These are phyloP conservation scores for Kwoniella sp. DNA, from an alignment of 768 basidiomycete genomes.

Conservation along the genomic window DNA sequence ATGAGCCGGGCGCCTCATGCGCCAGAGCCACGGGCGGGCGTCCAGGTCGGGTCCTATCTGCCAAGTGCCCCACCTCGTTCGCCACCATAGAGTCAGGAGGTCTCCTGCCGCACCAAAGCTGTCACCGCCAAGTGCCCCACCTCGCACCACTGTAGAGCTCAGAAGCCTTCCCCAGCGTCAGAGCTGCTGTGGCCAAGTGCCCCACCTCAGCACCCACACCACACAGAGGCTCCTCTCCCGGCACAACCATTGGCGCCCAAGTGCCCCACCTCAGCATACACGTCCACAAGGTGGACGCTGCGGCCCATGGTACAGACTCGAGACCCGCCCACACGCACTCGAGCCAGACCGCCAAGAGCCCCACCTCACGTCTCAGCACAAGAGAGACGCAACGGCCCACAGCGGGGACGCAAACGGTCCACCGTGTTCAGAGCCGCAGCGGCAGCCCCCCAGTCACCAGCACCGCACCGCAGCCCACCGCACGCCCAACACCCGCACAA, in stretches of 20 bases:
- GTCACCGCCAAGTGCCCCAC: not conserved
- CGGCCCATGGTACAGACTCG: not conserved
- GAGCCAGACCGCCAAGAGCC: slow-evolving; percentile 51
- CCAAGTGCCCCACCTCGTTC: not conserved
- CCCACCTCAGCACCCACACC: too few species aligned
- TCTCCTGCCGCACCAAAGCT: too few species aligned
- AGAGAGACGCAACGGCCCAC: not conserved
- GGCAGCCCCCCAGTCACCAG: not conserved
- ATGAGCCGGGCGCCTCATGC: slow-evolving; percentile 8
- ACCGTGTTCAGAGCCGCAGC: too few species aligned
- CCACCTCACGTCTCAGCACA: not conserved
- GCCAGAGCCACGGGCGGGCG: not conserved
- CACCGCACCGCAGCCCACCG: not conserved
- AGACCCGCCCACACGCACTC: not conserved
- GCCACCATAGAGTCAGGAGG: too few species aligned
- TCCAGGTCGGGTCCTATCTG: not conserved
- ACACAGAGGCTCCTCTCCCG: not conserved
- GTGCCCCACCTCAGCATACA: not conserved
- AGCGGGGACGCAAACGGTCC: slow-evolving; percentile 35
- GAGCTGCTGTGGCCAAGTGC: too few species aligned
- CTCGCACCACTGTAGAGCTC: not conserved
- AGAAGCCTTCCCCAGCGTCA: too few species aligned
- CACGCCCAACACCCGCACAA: too few species aligned
- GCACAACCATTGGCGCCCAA: too few species aligned
- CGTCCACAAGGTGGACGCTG: not conserved